Evolutionary conservation across 495 filamentous ascomycete genomes (phyloP).

Genomic region (Letharia columbiana): DNA sequence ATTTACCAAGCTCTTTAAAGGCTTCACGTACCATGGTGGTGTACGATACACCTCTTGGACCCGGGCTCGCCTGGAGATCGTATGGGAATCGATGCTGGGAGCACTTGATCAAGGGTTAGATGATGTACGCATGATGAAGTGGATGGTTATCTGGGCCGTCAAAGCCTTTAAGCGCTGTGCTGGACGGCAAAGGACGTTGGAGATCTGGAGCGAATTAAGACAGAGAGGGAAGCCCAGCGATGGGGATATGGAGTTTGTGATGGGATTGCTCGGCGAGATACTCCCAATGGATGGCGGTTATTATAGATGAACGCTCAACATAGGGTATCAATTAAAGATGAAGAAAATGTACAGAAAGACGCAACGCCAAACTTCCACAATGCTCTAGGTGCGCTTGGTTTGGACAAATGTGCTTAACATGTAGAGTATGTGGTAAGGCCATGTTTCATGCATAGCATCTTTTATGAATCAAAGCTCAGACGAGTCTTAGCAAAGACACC

Average conservation of each 20-base stretch:
- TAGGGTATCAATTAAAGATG: background rate
- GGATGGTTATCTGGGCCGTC: conserved; percentile 25
- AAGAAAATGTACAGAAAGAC: background rate
- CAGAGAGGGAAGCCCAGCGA: conserved; percentile 19
- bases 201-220: conserved; percentile 25
- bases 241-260: conserved; percentile 15
- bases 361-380: background rate
- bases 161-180: conserved; percentile 24
- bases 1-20: conserved; percentile 58
- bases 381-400: background rate
- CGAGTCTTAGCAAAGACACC: background rate
- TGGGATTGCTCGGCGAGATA: conserved; percentile 5
- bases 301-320: background rate
- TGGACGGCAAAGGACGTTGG: conserved; percentile 20
- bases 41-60: conserved; percentile 53
- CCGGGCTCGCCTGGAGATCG: conserved; percentile 37
- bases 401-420: background rate
- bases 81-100: conserved; percentile 30
- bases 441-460: background rate
- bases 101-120: conserved; percentile 17
- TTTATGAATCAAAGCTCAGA: background rate
- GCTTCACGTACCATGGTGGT: conserved; percentile 58
- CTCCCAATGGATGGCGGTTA: background rate
- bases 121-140: conserved; percentile 19
- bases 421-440: background rate